Evolutionary conservation across 1,284 basidiomycete genomes (phyloP).

Genomic region (Mycena citricolor): DNA sequence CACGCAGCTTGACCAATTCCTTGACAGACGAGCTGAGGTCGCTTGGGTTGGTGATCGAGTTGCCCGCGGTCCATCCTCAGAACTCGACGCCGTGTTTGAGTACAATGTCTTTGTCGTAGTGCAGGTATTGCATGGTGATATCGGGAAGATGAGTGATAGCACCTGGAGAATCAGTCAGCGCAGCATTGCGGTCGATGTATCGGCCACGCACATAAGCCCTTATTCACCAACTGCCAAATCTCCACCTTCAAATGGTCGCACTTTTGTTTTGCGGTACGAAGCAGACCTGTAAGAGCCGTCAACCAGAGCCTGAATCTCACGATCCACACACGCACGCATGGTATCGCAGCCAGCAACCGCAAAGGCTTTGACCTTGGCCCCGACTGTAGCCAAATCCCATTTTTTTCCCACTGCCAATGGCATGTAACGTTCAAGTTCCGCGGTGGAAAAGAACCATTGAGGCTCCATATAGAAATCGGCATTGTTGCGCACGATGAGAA

Average conservation of each 20-base stretch:
- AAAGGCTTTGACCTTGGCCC: slow-evolving; percentile 1
- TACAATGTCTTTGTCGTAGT: neutral
- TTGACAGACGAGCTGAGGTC: neutral
- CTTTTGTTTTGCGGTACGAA: neutral
- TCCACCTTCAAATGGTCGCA: slow-evolving; percentile 1
- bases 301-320: neutral
- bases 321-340: neutral
- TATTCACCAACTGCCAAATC: neutral
- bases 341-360: slow-evolving; percentile 3
- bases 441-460: neutral
- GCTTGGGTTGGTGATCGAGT: neutral
- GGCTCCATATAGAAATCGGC: slow-evolving; percentile 5
- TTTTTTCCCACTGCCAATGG: neutral
- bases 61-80: neutral
- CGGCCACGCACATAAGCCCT: neutral
- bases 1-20: neutral
- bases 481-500: slow-evolving; percentile 7
- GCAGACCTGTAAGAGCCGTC: neutral
- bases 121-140: neutral
- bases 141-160: neutral
- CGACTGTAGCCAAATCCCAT: slow-evolving; percentile 2
- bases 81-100: neutral
- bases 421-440: slow-evolving; percentile 3
- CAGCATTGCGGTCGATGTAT: too few species aligned
- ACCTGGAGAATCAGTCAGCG: neutral